Percentiles rank a stretch among this genome's conserved stretches.
phyloP scores from a whole-genome alignment of 805 yeast genomes.

The Yamadazyma paraphyllophila region DNA sequence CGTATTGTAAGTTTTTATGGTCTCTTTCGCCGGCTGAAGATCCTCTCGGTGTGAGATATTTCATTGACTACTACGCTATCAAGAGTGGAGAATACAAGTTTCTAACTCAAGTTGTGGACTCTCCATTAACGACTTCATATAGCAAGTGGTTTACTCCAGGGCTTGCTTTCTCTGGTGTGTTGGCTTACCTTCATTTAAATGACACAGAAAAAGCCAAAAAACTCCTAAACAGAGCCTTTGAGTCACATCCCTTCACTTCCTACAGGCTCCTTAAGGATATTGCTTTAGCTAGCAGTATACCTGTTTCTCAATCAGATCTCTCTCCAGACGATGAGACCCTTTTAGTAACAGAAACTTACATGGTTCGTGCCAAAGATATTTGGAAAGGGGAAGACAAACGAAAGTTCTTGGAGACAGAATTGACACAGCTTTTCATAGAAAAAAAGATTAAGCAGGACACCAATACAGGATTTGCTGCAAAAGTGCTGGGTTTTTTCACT shows the following conservation, averaged over 20 bases:
- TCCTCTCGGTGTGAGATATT: slow-evolving; percentile 80
- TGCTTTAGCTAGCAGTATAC: slow-evolving; percentile 29
- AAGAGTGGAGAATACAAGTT: slow-evolving; percentile 63
- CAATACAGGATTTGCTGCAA: slow-evolving; percentile 11
- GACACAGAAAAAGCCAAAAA: slow-evolving; percentile 44
- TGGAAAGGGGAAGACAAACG: slow-evolving; percentile 53
- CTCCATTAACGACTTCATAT: slow-evolving; percentile 58
- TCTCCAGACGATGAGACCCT: slow-evolving; percentile 28
- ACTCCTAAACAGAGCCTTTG: slow-evolving; percentile 50
- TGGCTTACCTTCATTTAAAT: slow-evolving; percentile 54
- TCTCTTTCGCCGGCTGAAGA: slow-evolving; percentile 75
- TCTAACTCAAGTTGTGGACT: slow-evolving; percentile 53
- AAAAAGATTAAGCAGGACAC: neutral
- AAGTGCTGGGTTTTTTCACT: slow-evolving; percentile 16
- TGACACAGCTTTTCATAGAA: slow-evolving; percentile 23
- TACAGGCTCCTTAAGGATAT: slow-evolving; percentile 46
- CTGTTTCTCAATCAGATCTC: slow-evolving; percentile 21
- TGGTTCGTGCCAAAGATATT: slow-evolving; percentile 51
- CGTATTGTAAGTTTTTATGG: slow-evolving; percentile 67
- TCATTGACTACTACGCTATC: slow-evolving; percentile 76
- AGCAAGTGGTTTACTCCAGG: slow-evolving; percentile 72
- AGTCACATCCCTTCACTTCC: slow-evolving; percentile 58
- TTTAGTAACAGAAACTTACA: slow-evolving; percentile 55
- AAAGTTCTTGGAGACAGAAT: slow-evolving; percentile 46
- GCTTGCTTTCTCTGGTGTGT: slow-evolving; percentile 59